Evolutionary conservation across 805 yeast species (phyloP), one percentile per base, ranked within the genome.

Genomic region (Saturnispora serradocipensis): DNA sequence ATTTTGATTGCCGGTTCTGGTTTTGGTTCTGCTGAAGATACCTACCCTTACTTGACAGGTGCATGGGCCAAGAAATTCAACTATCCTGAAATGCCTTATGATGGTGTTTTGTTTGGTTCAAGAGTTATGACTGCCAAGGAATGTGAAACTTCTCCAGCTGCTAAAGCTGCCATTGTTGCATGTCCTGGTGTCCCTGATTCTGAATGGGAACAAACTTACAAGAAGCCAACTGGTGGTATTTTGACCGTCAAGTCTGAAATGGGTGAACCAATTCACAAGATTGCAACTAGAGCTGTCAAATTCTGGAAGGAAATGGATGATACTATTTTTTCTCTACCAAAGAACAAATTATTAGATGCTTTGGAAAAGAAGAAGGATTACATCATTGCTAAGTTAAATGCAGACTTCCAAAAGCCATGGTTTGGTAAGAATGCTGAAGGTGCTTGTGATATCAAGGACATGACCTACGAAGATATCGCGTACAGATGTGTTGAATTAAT

Each of bases 251-350:
- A 87, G 67, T 91, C 98, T 16, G 99, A 93, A 76, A 93, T 93
- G 99, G 99, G 99, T 67, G 99, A 93, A 75, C 99, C 99, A 65
- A 93, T 93, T 66, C 99, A 93, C 73, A 93, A 93, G 76, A 80
- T 93, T 60, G 98, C 99, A 30, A 93, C 99, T 53, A 84, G 99
- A 69, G 97, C 97, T 77, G 98, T 93, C 54, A 67, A 87, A 71
- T 82, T 93, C 68, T 93, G 99, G 99, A 87, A 88, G 68, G 98
- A 93, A 73, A 76, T 93, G 73, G 99, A 93, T 71, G 91, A 88
- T 60, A 88, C 96, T 45, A 80, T 93, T 61, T 91, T 93, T 77
- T 78, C 81, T 61, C 77, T 89, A 68, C 97, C 99, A 67, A 89
- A 90, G 77, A 82, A 81, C 67, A 88, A 88, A 68, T 72, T 90